Conservation (phyloP, 345 rosid genomes). For the Toxicodendron radicans region DNA sequence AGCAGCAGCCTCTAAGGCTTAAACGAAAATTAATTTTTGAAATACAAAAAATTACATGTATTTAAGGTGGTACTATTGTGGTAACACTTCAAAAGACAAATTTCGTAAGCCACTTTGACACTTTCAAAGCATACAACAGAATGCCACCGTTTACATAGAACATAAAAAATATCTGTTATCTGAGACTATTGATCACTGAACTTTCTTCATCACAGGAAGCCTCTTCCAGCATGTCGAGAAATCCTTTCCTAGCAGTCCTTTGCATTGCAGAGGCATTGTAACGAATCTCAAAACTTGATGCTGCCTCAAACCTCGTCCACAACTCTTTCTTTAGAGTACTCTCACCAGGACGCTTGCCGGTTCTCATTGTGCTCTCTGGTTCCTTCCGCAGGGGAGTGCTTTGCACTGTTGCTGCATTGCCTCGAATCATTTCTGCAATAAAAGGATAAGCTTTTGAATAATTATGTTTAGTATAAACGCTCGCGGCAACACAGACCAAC, state of each 20-base stretch:
- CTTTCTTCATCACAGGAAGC: constrained; percentile 52
- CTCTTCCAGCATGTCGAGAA: constrained; percentile 92
- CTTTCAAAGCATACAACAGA: not conserved
- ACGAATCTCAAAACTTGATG: constrained; percentile 40
- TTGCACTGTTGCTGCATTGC: constrained; percentile 33
- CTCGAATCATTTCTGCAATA: constrained; percentile 30
- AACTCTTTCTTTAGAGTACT: constrained; percentile 87
- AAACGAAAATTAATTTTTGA: not conserved
- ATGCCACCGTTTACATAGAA: not conserved
- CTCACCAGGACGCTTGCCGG: constrained; percentile 74
- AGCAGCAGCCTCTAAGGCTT: not conserved
- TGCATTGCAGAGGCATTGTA: constrained; percentile 29
- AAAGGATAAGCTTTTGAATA: not conserved
- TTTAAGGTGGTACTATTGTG: not conserved
- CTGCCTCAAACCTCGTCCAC: constrained; percentile 95
- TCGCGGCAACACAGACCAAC: too few relatives aligned
- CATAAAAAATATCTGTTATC: constrained; percentile 18
- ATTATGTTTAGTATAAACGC: not conserved
- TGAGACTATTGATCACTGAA: constrained; percentile 19
- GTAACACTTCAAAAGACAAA: not conserved
- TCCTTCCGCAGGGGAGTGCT: constrained; percentile 70
- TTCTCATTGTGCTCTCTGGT: constrained; percentile 45
- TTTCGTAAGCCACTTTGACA: not conserved
- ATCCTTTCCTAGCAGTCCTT: constrained; percentile 54
- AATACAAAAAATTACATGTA: not conserved